Conservation (phyloP, 2,329 filamentous ascomycete genomes). For the Coleophoma crateriformis region DNA sequence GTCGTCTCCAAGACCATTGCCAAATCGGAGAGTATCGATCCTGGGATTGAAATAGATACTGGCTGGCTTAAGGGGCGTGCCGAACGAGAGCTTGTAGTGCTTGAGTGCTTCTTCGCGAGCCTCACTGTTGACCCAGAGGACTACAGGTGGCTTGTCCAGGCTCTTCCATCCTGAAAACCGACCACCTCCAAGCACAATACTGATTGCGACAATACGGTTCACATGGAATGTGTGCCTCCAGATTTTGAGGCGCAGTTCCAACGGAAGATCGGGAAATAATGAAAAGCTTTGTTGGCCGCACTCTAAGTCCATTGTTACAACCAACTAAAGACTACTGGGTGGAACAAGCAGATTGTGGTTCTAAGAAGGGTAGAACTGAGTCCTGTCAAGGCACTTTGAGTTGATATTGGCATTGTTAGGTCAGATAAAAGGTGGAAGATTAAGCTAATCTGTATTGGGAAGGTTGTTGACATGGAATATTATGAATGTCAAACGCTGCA, state of each 20-base stretch:
- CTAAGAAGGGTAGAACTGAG: too few species aligned
- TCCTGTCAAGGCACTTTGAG: too few species aligned
- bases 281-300: too few species aligned
- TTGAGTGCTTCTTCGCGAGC: constrained; percentile 12
- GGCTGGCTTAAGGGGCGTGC: constrained; percentile 2
- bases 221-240: constrained; percentile 9
- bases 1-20: not conserved
- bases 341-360: too few species aligned
- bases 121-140: constrained; percentile 15
- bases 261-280: constrained; percentile 12
- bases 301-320: too few species aligned
- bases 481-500: too few species aligned
- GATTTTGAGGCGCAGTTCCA: constrained; percentile 19
- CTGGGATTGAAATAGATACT: constrained; percentile 17
- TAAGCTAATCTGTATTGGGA: too few species aligned
- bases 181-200: not conserved
- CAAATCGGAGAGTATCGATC: constrained; percentile 11
- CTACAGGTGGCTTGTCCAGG: constrained; percentile 5
- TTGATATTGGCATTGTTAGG: too few species aligned
- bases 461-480: too few species aligned
- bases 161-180: constrained; percentile 5
- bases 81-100: constrained; percentile 10
- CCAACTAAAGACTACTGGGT: too few species aligned
- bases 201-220: constrained; percentile 7
- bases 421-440: too few species aligned